Evolutionary conservation across 345 rosid species (phyloP), one percentile per base, ranked within the genome.

Genomic region (Arabidopsis thaliana): DNA sequence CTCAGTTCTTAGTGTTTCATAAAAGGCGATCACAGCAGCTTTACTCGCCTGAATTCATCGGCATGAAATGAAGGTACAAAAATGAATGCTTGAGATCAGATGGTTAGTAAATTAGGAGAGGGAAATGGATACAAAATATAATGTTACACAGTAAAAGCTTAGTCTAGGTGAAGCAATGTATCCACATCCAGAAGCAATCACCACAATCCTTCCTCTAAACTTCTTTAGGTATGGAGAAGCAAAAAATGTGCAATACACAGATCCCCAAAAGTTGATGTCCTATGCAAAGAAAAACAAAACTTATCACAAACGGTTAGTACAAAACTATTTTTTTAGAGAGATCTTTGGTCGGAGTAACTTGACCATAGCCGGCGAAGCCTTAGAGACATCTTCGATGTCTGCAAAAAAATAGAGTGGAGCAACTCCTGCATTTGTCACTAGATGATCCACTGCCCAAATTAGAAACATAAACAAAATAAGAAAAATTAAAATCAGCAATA

Each of bases 341-440:
- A 63, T 28, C 23, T 72, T 48, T 73, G 56, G 64, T 62, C 2
- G 1, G 49, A 49, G 10, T 8, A 51, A 59, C 4, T 22, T 46
- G 81, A 89, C 91, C 91, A 87, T 80, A 49, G 84, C 78, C 1
- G 85, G 83, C 0, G 69, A 69, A 51, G 78, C 75, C 44, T 70
- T 71, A 12, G 85, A 79, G 58, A 87, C 30, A 51, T 91, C 86
- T 0, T 64, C 75, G 22, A 72, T 76, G 12, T 86, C 87, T 78
- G 85, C 89, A 23, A 91, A 79, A 76, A 84, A 52, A 81, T 76
- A 78, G 40, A 82, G 34, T 2, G 89, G 77, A 67, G 58, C 66
- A 71, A 88, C 79, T 45, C 96, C 93, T 8, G 93, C 88, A 65
- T 81, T 83, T 34, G 84, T 76, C 69, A 87, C 95, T 59, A 87